Evolutionary conservation across 495 filamentous ascomycete genomes (phyloP), one percentile per base, ranked within the genome.

Genomic region (Aspergillus haitiensis): DNA sequence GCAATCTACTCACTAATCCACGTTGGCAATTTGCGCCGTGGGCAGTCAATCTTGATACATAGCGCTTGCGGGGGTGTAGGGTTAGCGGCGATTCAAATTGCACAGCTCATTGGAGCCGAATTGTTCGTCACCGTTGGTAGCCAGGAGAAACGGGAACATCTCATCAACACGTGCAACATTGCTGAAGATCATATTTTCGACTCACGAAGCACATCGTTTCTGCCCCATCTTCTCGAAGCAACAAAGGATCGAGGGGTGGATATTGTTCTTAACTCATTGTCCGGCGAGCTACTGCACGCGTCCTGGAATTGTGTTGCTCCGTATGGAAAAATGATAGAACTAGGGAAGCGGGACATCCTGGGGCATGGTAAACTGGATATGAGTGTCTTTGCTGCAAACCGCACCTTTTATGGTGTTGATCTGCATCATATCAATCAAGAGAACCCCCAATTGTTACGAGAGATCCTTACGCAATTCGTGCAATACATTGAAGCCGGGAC

Each of bases 291-390:
- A 0, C 70, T 81, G 0, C 73, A 78, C 45, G 72, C 72, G 32
- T 74, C 78, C 0, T 85, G 82, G 81, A 65, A 78, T 12, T 82
- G 78, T 57, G 74, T 85, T 27, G 83, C 75, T 0, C 69, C 75
- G 32, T 79, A 77, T 62, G 82, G 83, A 5, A 72, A 62, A 3
- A 78, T 84, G 59, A 64, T 86, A 36, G 84, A 87, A 54, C 71
- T 85, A 34, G 68, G 70, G 5, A 67, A 67, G 36, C 56, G 53
- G 15, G 61, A 69, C 55, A 50, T 77, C n/a, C 36, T 67, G 6
- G 56, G 53, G 2, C 40, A 64, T 40, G 60, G 55, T 0, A 39
- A 62, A 18, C 64, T 75, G 12, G 35, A 57, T 37, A 75, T 65
- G 77, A 61, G 71, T 27, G 59, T 70, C 0, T 83, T 84, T 34